Percentiles rank a stretch among this genome's conserved stretches.
phyloP scores from a whole-genome alignment of 257 asterid species.

The Echium plantagineum region DNA sequence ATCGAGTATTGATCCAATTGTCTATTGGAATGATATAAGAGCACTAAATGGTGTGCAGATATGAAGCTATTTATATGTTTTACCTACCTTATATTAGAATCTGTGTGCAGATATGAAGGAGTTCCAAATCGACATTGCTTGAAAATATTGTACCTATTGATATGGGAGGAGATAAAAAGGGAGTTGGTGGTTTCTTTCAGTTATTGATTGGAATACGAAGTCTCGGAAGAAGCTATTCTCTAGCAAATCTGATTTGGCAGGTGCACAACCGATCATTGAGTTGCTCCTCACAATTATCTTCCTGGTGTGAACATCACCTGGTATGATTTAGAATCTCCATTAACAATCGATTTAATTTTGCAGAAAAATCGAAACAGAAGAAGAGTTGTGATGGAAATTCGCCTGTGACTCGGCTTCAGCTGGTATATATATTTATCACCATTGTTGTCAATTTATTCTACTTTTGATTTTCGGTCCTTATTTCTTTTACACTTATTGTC shows the following conservation, averaged over 20 bases:
- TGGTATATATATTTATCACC: slow-evolving; percentile 22
- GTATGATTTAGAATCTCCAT: neutral
- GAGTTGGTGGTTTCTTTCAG: slow-evolving; percentile 79
- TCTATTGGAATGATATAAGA: too few relatives aligned
- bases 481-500: neutral
- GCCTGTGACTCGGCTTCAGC: slow-evolving; percentile 45
- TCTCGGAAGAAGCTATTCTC: slow-evolving; percentile 76
- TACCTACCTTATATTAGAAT: neutral
- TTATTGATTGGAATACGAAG: slow-evolving; percentile 84
- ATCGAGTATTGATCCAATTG: too few relatives aligned
- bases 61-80: slow-evolving; percentile 4
- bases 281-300: neutral
- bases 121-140: slow-evolving; percentile 3
- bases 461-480: neutral
- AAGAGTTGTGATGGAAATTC: slow-evolving; percentile 57
- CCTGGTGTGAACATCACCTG: too few relatives aligned
- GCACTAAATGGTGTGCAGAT: too few relatives aligned
- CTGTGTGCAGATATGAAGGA: slow-evolving; percentile 22
- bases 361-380: slow-evolving; percentile 79
- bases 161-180: slow-evolving; percentile 66
- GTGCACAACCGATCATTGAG: slow-evolving; percentile 19
- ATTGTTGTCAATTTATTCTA: neutral
- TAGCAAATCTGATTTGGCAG: slow-evolving; percentile 58
- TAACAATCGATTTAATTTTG: slow-evolving; percentile 10
- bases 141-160: slow-evolving; percentile 11